phyloP scores from a whole-genome alignment of 257 asterid genomes.

The Parsonsia alboflavescens region DNA sequence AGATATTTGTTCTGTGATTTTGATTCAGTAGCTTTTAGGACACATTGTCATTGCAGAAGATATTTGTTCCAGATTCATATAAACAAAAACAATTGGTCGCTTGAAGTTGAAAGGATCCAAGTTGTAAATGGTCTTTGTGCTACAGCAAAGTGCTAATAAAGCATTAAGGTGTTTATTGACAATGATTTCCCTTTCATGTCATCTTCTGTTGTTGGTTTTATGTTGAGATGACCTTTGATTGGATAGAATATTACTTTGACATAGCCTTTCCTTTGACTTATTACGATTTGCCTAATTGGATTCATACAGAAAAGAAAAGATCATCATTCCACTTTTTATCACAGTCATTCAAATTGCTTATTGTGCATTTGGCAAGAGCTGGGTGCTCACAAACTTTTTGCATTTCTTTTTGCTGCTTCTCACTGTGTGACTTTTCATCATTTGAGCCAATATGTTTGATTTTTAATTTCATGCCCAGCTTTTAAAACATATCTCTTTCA shows the following conservation, averaged over 20 bases:
- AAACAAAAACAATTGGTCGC: background rate
- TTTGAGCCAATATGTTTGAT: background rate
- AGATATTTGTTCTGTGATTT: background rate
- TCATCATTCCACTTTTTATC: background rate
- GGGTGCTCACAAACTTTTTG: background rate
- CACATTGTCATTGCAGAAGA: background rate
- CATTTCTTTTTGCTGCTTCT: background rate
- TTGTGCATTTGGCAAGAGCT: background rate
- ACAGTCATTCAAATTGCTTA: background rate
- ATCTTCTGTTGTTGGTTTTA: background rate
- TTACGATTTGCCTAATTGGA: background rate
- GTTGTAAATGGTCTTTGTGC: background rate
- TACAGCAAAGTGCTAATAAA: background rate
- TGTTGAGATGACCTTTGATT: background rate
- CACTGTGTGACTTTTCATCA: background rate
- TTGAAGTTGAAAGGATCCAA: background rate
- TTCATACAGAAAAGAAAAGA: background rate
- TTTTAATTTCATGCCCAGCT: conserved; percentile 4
- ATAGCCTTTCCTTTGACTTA: background rate
- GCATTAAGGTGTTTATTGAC: too few relatives aligned
- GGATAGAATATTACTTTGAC: background rate
- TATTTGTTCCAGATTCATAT: background rate
- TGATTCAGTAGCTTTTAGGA: background rate
- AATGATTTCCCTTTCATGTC: background rate
- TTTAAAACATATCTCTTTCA: conserved; percentile 33